Percentiles rank a stretch among this genome's conserved stretches.
Conservation (phyloP, 1,139 yeast species). For the Geotrichum restrictum region DNA sequence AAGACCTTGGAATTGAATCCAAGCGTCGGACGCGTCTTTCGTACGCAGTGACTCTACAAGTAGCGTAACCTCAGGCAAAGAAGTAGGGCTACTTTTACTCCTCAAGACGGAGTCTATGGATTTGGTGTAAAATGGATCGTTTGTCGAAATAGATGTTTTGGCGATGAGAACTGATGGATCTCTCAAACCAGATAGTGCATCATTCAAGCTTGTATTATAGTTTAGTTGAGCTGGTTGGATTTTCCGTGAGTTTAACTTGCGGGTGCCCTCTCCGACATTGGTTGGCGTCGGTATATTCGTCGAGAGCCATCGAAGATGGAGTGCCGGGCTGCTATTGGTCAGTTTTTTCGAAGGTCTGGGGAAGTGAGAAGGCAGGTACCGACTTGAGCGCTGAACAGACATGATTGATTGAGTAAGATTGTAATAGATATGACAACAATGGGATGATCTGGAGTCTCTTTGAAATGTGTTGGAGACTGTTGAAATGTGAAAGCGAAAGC, state of each 20-base stretch:
- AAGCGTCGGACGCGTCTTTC: conserved; percentile 1
- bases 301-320: conserved; percentile 6
- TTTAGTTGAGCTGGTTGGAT: neutral
- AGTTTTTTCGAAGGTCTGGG: neutral
- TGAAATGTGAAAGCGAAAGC: no score
- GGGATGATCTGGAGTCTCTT: no score
- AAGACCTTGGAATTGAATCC: conserved; percentile 6
- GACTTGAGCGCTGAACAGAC: conserved; percentile 9
- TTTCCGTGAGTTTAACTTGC: neutral
- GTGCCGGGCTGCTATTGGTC: conserved; percentile 16
- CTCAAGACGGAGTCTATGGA: neutral
- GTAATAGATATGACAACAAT: no score
- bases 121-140: neutral
- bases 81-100: neutral
- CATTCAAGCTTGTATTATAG: neutral
- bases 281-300: neutral
- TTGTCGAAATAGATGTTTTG: neutral
- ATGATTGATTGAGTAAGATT: no score
- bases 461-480: no score
- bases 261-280: neutral
- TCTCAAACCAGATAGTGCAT: neutral
- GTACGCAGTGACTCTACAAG: neutral
- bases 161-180: neutral
- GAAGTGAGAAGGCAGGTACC: neutral
- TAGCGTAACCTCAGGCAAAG: neutral